Base-by-base conservation (phyloP, 176 grass and related monocot genomes). In the Elymus sibiricus region DNA sequence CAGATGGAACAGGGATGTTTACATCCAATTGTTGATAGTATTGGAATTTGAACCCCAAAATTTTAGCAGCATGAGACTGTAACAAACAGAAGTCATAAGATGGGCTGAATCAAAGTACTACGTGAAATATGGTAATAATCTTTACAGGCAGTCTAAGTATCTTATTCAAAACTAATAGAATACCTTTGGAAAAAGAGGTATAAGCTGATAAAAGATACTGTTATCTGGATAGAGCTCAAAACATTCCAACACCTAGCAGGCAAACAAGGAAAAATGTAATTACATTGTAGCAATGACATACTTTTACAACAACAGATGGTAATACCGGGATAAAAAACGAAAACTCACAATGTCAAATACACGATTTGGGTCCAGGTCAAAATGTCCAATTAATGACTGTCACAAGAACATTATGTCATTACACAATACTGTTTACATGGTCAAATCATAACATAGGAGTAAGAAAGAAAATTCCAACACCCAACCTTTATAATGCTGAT, bases 151-250 rank as follows among this genome's bases (percentile, higher is more conserved):
- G 43, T 56, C 60, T 66, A 83, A 56, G 74, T 67, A 37, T 86
- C 62, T 19, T 78, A 74, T 74, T 27, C 44, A 81, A 82, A 75
- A 49, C 72, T 75, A 51, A 7, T 85, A 51, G 55, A 70, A 44
- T 91, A 99, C 97, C 97, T 99, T 99, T 39, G 97, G 97, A 83
- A 99, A 99, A 82, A 99, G 90, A 93, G 97, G 94, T 90, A 97
- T 94, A 47, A 99, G 92, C 77, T 97, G 87, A 87, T 93, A 85
- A 90, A 97, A 94, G 70, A 89, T 92, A 70, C 80, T 86, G 64
- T 90, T 90, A 51, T 97, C 97, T n/a, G 92, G 92, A 90, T 99
- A 89, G 39, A 97, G 89, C 89, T 99, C 97, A 71, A 99, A 99
- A 79, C 94, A 97, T 81, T 99, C 94, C 70, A 99, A 77, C 73